Evolutionary conservation across 2,329 filamentous ascomycete genomes (phyloP).

Genomic region (Ophiostoma novo-ulmi): DNA sequence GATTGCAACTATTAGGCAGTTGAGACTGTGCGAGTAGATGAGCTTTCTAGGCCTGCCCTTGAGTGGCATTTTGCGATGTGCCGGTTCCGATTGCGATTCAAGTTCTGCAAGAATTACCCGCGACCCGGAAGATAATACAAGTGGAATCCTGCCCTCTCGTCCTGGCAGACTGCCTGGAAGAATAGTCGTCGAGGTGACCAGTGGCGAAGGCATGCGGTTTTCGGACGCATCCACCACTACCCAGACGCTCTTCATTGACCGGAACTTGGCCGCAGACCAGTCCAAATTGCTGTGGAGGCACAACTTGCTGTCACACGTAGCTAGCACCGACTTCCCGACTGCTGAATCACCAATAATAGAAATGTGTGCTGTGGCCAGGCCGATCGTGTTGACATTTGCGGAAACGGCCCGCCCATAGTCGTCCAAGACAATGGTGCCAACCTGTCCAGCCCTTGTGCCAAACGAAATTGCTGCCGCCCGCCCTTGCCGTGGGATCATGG

Average conservation of each 20-base stretch:
- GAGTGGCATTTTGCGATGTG: conserved; percentile 47
- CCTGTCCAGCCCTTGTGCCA: conserved; percentile 50
- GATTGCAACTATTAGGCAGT: conserved; percentile 51
- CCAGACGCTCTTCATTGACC: conserved; percentile 43
- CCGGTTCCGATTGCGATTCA: conserved; percentile 41
- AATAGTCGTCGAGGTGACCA: conserved; percentile 45
- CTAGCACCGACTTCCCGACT: conserved; percentile 36
- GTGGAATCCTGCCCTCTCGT: conserved; percentile 37
- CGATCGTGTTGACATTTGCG: conserved; percentile 31
- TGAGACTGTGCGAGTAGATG: conserved; percentile 50
- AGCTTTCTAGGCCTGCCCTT: conserved; percentile 47
- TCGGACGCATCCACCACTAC: conserved; percentile 48
- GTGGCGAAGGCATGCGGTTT: conserved; percentile 42
- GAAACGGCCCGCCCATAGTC: conserved; percentile 28
- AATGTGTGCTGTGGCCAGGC: conserved; percentile 29
- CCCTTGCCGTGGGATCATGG: conserved; percentile 27
- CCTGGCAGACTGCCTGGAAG: conserved; percentile 40
- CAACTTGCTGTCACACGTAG: conserved; percentile 47
- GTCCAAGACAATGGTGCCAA: conserved; percentile 39
- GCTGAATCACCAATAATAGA: conserved; percentile 26
- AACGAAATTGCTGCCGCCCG: conserved; percentile 35
- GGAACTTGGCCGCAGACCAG: conserved; percentile 32
- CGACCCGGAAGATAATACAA: conserved; percentile 48
- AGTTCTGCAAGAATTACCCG: conserved; percentile 52
- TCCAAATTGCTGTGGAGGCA: conserved; percentile 39